Evolutionary conservation across 257 asterid species (phyloP), one percentile per base, ranked within the genome.

Genomic region (Knoxia roxburghii): DNA sequence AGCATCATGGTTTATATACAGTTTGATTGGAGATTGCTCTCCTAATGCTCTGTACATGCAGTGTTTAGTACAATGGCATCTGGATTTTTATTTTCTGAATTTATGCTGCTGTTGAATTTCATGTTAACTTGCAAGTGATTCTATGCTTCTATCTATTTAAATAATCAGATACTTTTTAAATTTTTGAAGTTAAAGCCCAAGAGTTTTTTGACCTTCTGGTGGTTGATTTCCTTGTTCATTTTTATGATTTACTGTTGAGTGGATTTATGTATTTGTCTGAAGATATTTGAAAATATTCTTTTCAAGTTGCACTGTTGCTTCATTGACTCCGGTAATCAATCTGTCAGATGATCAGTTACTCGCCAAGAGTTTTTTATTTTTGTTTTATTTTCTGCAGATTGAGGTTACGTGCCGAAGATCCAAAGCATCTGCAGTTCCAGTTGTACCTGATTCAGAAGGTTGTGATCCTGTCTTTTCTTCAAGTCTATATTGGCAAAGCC

Each of bases 401-500:
- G 97, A 88, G 84, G 85, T 70, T 72, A 86, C 90, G 95, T 90
- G 99, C 72, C 89, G 82, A 73, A 82, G 81, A 71, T 85, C 95
- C 72, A 84, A 77, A 70, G 89, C 99, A 80, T 85, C 95, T 71
- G 99, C 90, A 20, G 70, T 93, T 76, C 97, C 99, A 37, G 95
- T 93, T 30, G 65, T 93, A 71, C 95, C 97, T 33, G 99, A 93
- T 48, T 93, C 97, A 33, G 97, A 93, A 90, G 99, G 99, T 92
- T 39, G 39, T 27, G 15, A 37, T 46, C 26, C 54, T 17, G 12
- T n/a, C 26, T 13, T 50, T 6, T 24, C 41, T 37, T 69, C 10
- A 2, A 62, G 5, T 40, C 5, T 23, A 18, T 43, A n/a, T n/a
- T n/a, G n/a, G n/a, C n/a, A n/a, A n/a, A n/a, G n/a, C n/a, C n/a